Conservation (phyloP, 192 early-diverging fungal genomes). For the Geranomyces variabilis region DNA sequence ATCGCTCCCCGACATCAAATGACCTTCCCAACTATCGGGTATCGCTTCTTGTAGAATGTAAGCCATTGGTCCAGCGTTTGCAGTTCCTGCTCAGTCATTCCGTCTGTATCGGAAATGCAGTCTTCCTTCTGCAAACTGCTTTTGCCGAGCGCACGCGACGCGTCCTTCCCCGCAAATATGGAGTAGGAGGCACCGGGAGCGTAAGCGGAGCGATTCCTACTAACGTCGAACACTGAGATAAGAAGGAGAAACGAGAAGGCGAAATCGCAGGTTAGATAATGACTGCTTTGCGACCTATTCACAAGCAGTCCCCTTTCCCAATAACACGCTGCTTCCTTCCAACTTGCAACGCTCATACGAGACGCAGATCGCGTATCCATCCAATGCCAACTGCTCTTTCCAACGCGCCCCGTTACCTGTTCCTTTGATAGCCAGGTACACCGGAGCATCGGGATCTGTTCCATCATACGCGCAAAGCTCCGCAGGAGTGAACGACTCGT, state of each 20-base stretch:
- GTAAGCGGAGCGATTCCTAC: constrained; percentile 61
- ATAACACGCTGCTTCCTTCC: too few species aligned
- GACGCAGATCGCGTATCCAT: too few species aligned
- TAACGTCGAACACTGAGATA: constrained; percentile 69
- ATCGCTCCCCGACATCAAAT: not conserved
- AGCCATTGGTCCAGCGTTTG: constrained; percentile 77
- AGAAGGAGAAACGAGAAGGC: not conserved
- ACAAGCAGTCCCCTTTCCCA: too few species aligned
- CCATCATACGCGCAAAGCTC: constrained; percentile 68
- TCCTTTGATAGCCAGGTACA: constrained; percentile 81
- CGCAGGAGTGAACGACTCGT: constrained; percentile 45
- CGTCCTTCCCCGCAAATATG: constrained; percentile 79
- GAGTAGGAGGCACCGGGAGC: constrained; percentile 63
- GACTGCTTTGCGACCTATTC: too few species aligned
- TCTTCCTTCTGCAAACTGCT: constrained; percentile 68
- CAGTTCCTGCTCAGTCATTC: constrained; percentile 67
- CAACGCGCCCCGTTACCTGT: constrained; percentile 33
- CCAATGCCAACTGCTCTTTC: not conserved
- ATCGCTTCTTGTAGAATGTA: constrained; percentile 68
- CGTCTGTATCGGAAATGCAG: constrained; percentile 71
- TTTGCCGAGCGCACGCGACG: constrained; percentile 71
- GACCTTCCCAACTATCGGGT: constrained; percentile 71
- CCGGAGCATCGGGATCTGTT: constrained; percentile 50
- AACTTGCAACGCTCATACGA: too few species aligned
- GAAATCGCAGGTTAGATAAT: not conserved